Conservation (phyloP, 805 yeast species). For the Zygosaccharomyces siamensis region DNA sequence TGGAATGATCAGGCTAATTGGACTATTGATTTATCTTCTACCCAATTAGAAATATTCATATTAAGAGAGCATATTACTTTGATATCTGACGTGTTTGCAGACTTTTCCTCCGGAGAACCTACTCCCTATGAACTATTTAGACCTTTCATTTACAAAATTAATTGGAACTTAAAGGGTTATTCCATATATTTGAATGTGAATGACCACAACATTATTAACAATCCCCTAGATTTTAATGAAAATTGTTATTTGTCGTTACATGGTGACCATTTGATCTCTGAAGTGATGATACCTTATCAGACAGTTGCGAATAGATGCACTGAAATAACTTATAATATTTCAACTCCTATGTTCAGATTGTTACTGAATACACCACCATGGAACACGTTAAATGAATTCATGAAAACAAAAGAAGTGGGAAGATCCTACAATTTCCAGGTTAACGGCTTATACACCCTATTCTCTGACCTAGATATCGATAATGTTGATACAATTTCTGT, state of each 20-base stretch:
- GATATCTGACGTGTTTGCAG: slow-evolving; percentile 65
- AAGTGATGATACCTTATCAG: slow-evolving; percentile 54
- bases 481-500: slow-evolving; percentile 66
- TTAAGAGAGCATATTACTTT: slow-evolving; percentile 78
- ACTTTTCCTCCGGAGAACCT: slow-evolving; percentile 69
- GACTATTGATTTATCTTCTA: slow-evolving; percentile 52
- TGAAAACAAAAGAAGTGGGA: slow-evolving; percentile 61
- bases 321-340: slow-evolving; percentile 45
- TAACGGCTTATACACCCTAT: slow-evolving; percentile 62
- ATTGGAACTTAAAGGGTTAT: slow-evolving; percentile 57
- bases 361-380: slow-evolving; percentile 80
- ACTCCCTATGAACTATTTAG: slow-evolving; percentile 71
- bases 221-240: slow-evolving; percentile 78
- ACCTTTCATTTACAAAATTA: slow-evolving; percentile 59
- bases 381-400: slow-evolving; percentile 77
- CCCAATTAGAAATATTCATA: slow-evolving; percentile 54
- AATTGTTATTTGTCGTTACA: slow-evolving; percentile 72
- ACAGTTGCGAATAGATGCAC: slow-evolving; percentile 49
- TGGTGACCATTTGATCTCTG: slow-evolving; percentile 51
- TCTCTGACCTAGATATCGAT: slow-evolving; percentile 53
- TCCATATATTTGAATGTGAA: slow-evolving; percentile 72
- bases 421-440: slow-evolving; percentile 56
- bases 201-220: slow-evolving; percentile 81
- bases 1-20: slow-evolving; percentile 82
- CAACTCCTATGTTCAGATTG: slow-evolving; percentile 57